Evolutionary conservation across 139 green algal genomes (phyloP), one percentile per base, ranked within the genome.

Genomic region (Klebsormidium nitens): DNA sequence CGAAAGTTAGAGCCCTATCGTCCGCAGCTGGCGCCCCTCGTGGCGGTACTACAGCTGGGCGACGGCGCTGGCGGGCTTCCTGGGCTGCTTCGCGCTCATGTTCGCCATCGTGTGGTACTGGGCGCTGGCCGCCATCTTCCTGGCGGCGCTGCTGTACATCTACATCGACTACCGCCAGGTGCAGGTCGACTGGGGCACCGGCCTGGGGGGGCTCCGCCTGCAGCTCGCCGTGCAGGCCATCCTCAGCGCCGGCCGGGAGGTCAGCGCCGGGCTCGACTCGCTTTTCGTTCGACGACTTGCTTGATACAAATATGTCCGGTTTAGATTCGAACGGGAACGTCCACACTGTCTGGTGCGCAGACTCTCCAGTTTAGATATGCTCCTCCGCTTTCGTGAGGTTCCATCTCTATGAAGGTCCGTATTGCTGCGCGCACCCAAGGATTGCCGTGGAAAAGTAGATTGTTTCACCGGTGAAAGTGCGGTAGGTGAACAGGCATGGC

Each of bases 31-130:
- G 68, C 56, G 68, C 2, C 68, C 68, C 34, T 69, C 68, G 38
- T 75, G 55, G 55, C 28, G 26, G 4, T 61, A 61, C 26, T 61
- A 48, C 38, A 56, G 68, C 39, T 75, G 68, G 68, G 36, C 23
- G 35, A 28, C 48, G 17, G 56, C 55, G 35, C 29, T 75, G 4
- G 8, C 31, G 28, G 68, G 68, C 4, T 62, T 59, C n/a, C 17
- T 75, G 6, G 17, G 47, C 4, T 69, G 56, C 68, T 42, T 35
- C 49, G 47, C 37, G 11, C n/a, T 75, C 19, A 56, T 56, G 56
- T 75, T 75, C 40, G 17, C 68, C 11, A 75, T 75, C 11, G 17
- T 35, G 5, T 69, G 68, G 68, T 69, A 69, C 39, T 75, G 37
- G 19, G 56, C 56, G 2, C 36, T 75, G 23, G 34, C 68, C 5